A percentile compares a stretch with the other conserved stretches of the same genome.
These are phyloP conservation scores for Conringia planisiliqua DNA, from an alignment of 345 rosid species.

Conservation along the genomic window DNA sequence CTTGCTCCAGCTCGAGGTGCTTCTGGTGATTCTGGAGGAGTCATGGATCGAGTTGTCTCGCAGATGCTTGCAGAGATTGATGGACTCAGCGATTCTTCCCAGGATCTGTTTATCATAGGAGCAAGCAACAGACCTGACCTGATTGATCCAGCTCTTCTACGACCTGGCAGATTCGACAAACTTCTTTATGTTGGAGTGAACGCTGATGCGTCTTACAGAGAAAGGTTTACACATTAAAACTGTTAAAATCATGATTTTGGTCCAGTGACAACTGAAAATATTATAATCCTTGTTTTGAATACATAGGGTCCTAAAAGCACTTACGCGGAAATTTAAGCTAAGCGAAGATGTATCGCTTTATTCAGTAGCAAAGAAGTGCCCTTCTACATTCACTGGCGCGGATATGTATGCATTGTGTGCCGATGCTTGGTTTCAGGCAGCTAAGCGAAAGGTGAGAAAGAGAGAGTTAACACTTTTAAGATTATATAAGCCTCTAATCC, in stretches of 20 bases:
- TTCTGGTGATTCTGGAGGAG: slow-evolving; percentile 97
- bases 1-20: slow-evolving; percentile 99
- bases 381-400: slow-evolving; percentile 92
- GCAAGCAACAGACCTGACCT: slow-evolving; percentile 99
- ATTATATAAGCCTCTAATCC: neutral
- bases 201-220: slow-evolving; percentile 82
- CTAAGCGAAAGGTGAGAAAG: slow-evolving; percentile 70
- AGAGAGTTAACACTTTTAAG: neutral
- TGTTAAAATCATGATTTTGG: neutral
- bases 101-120: slow-evolving; percentile 93
- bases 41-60: slow-evolving; percentile 98
- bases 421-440: slow-evolving; percentile 99
- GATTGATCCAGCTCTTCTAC: slow-evolving; percentile 91
- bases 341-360: slow-evolving; percentile 77
- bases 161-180: slow-evolving; percentile 97
- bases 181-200: slow-evolving; percentile 92
- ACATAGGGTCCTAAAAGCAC: slow-evolving; percentile 84
- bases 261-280: neutral
- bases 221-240: slow-evolving; percentile 48
- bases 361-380: slow-evolving; percentile 80
- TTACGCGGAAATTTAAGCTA: slow-evolving; percentile 87
- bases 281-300: slow-evolving; percentile 1
- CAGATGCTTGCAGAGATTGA: slow-evolving; percentile 99
- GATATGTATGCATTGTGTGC: slow-evolving; percentile 98
- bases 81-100: slow-evolving; percentile 81